phyloP scores from a whole-genome alignment of 139 green algal species.

The Closterium sp. region DNA sequence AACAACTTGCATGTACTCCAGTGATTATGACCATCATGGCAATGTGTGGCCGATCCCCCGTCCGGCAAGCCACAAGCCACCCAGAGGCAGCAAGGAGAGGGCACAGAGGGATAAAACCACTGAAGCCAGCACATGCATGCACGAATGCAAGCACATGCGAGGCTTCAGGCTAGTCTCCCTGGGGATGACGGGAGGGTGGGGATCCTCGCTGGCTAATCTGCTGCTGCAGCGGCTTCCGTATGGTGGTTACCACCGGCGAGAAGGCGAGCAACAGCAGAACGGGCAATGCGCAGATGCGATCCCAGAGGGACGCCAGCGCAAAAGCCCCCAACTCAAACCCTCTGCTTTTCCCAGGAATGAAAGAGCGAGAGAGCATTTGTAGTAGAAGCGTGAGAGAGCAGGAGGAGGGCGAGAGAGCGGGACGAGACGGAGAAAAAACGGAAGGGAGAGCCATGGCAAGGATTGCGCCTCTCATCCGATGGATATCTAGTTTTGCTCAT shows the following conservation, averaged over 20 bases:
- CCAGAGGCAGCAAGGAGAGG: not conserved
- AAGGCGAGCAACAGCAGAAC: not conserved
- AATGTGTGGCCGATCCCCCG: not conserved
- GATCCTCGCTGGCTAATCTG: not conserved
- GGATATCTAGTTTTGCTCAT: too few species aligned
- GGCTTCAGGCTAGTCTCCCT: not conserved
- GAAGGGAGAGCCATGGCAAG: too few species aligned
- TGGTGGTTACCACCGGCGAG: not conserved
- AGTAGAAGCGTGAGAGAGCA: too few species aligned
- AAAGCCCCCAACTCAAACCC: not conserved
- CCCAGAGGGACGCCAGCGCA: not conserved
- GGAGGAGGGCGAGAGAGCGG: too few species aligned
- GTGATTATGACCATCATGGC: not conserved
- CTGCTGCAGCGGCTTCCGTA: not conserved
- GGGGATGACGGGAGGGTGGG: not conserved
- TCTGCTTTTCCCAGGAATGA: not conserved
- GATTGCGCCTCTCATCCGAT: too few species aligned
- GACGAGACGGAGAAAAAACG: too few species aligned
- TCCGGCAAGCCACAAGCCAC: not conserved
- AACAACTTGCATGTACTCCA: too few species aligned
- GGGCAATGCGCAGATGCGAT: not conserved
- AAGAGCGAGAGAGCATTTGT: too few species aligned
- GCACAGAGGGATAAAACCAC: not conserved
- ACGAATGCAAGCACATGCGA: not conserved
- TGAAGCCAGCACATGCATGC: not conserved